These are phyloP conservation scores for Picochlorum costavermella DNA, from an alignment of 139 green algal genomes.

Conservation along the genomic window DNA sequence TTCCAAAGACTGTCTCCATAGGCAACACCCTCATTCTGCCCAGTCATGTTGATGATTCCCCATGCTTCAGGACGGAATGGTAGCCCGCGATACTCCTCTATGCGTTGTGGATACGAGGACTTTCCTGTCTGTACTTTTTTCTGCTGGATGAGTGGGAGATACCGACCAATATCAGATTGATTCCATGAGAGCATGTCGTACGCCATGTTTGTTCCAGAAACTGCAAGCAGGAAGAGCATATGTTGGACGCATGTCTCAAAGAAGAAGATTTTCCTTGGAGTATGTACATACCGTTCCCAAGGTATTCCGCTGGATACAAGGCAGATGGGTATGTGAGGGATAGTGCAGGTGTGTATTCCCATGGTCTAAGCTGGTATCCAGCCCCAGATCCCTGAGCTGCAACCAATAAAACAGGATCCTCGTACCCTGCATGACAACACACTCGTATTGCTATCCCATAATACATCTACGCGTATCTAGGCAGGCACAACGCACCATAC, in stretches of 20 bases:
- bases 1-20: neutral
- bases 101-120: neutral
- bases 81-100: conserved; percentile 3
- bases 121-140: conserved; percentile 21
- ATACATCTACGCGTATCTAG: no score
- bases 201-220: neutral
- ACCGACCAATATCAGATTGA: conserved; percentile 12
- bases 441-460: no score
- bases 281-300: neutral
- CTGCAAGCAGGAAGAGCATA: neutral
- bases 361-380: conserved; percentile 8
- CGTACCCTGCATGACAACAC: neutral
- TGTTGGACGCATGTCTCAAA: no score
- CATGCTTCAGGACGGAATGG: neutral
- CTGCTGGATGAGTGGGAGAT: conserved; percentile 20
- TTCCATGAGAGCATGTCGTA: conserved; percentile 11
- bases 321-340: neutral
- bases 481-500: conserved; percentile 2
- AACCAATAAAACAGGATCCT: conserved; percentile 20
- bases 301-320: conserved; percentile 11
- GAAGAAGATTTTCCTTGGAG: neutral
- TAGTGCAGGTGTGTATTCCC: conserved; percentile 13
- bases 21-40: conserved; percentile 21
- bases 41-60: conserved; percentile 22
- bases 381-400: neutral